Evolutionary conservation across 2,329 filamentous ascomycete genomes (phyloP).

Genomic region (Colletotrichum phormii): DNA sequence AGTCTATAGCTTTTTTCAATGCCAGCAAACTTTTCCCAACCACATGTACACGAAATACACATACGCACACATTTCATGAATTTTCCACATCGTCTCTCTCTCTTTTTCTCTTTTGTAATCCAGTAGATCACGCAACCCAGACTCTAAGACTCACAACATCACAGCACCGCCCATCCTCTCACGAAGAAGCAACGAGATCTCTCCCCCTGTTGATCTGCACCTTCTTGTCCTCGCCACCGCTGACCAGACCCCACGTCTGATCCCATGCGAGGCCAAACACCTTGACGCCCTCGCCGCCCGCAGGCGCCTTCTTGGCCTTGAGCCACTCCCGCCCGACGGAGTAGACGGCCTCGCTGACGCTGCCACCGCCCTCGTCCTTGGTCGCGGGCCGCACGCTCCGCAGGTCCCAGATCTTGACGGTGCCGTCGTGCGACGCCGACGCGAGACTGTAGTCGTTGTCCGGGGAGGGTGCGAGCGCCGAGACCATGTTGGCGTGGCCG

Average conservation of each 20-base stretch:
- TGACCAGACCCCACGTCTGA: conserved; percentile 86
- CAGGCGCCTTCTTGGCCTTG: conserved; percentile 71
- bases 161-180: conserved; percentile 27
- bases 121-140: neutral
- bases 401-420: conserved; percentile 94
- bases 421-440: conserved; percentile 91
- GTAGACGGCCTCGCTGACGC: conserved; percentile 80
- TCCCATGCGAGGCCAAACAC: conserved; percentile 93
- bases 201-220: conserved; percentile 88
- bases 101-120: neutral
- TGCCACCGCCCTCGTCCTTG: conserved; percentile 69
- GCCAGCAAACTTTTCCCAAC: conserved; percentile 34
- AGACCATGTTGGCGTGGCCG: conserved; percentile 83
- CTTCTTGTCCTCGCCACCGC: conserved; percentile 91
- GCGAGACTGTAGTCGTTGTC: conserved; percentile 85
- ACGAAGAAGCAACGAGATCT: conserved; percentile 56
- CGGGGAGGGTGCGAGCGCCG: conserved; percentile 55
- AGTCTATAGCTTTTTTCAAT: conserved; percentile 33
- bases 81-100: neutral
- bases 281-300: conserved; percentile 87
- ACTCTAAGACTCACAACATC: neutral
- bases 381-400: conserved; percentile 73
- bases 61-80: conserved; percentile 1
- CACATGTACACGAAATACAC: conserved; percentile 17
- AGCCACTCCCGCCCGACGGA: conserved; percentile 80